Base-by-base conservation (phyloP, 1,284 basidiomycete species). In the Marasmius oreades region DNA sequence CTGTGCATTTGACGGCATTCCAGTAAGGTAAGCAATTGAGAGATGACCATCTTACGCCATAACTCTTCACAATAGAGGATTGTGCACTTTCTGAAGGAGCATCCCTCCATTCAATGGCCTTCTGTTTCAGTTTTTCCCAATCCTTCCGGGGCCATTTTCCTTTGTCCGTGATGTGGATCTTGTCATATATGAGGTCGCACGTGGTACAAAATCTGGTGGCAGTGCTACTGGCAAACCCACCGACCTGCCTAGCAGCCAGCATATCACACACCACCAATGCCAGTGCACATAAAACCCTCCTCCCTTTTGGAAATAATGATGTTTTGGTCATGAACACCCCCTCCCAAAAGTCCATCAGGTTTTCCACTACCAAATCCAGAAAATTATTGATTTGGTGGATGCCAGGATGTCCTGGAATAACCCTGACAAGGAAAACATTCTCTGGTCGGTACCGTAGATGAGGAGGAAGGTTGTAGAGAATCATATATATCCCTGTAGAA, bases 201-300 rank as follows among this genome's bases (percentile, higher is more conserved):
- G 22, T 16, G 2, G 43, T 45, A 20, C 76, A 78, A 52, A 72
- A 73, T 42, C 67, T 62, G 5, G 63, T 62, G 4, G 62, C 62
- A 0, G 36, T 54, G 20, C 61, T 50, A 2, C 52, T 47, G 2
- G 60, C 63, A 22, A 67, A 60, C 1, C 69, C 72, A n/a, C 58
- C 53, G 3, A 68, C 61, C 53, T 76, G 69, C 2, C 69, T 57
- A 1, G 68, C 66, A 1, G 70, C 73, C 0, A 66, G 69, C 16
- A 77, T 63, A 59, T n/a, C n/a, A n/a, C n/a, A n/a, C n/a, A n/a
- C n/a, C n/a, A n/a, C n/a, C n/a, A n/a, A n/a, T n/a, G n/a, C n/a
- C n/a, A n/a, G n/a, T n/a, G n/a, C n/a, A n/a, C n/a, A n/a, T n/a
- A n/a, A n/a, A n/a, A n/a, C n/a, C n/a, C n/a, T n/a, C n/a, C n/a